Evolutionary conservation across 805 yeast genomes (phyloP), one percentile per base, ranked within the genome.

Genomic region (Candida namnaoensis): DNA sequence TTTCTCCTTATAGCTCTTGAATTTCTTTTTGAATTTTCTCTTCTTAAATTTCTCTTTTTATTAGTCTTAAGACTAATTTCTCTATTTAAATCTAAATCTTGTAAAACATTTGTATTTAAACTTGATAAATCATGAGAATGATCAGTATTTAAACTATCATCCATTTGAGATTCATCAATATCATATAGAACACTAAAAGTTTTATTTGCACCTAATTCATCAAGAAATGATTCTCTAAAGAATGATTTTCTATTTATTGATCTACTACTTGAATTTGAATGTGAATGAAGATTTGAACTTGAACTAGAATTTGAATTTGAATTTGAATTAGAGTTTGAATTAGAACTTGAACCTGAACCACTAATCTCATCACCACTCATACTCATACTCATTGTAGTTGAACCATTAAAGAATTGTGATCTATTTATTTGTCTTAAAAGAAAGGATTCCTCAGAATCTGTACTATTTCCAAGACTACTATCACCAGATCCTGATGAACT

Each of bases 211-310:
- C 58, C 60, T 34, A 43, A 47, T 3, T 53, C 58, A 35, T 55
- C 60, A 14, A 53, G 45, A 39, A 34, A 55, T 3, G 50, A 42
- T 36, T 55, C 58, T 39, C 53, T 49, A 40, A 55, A 54, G 43
- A 36, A 41, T 9, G 56, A 51, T 26, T 45, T 45, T 40, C 57
- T 47, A 10, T 33, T 30, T 3, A 7, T 26, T 26, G 28, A 26
- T 7, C 28, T 26, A 10, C n/a, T 13, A 30, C 33, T 30, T 2
- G 47, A 41, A 26, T 37, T 39, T 6, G 47, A 43, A 1, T 43
- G 38, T 7, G 43, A 32, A 27, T 24, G 19, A 19, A 19, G 19
- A 19, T 19, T 19, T 19, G 19, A 19, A 19, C 19, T 19, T 19
- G 19, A 19, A 19, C 19, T 19, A 3, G 19, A 19, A 19, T 3